phyloP scores from a whole-genome alignment of 495 filamentous ascomycete species.

The Sordaria brevicollis region DNA sequence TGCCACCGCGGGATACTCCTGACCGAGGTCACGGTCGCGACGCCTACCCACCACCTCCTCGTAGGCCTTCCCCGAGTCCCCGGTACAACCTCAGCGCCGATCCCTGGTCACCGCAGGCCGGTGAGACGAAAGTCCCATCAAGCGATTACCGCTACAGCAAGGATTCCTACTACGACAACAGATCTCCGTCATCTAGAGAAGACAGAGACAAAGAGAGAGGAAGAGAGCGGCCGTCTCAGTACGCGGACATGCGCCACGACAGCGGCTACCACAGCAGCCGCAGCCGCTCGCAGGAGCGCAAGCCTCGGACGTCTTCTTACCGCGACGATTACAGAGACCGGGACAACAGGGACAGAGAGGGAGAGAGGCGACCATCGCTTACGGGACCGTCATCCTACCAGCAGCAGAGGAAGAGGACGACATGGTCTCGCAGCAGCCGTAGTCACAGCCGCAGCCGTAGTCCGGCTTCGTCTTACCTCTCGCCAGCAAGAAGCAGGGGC shows the following conservation, averaged over 20 bases:
- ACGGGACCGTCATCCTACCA: background rate
- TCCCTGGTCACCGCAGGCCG: constrained; percentile 18
- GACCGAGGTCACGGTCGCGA: background rate
- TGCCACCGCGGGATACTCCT: background rate
- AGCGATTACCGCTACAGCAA: background rate
- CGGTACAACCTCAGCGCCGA: constrained; percentile 6
- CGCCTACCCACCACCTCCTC: background rate
- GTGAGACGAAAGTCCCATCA: constrained; percentile 6
- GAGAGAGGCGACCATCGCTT: constrained; percentile 6
- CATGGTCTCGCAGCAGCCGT: background rate
- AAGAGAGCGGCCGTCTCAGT: background rate
- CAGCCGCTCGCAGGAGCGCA: constrained; percentile 8
- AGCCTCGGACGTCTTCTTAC: background rate
- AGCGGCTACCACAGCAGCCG: constrained; percentile 24
- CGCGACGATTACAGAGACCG: constrained; percentile 8
- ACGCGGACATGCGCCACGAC: constrained; percentile 14
- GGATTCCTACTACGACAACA: constrained; percentile 2
- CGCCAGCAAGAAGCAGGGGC: background rate
- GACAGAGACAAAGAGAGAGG: constrained; percentile 4
- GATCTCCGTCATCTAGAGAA: constrained; percentile 4
- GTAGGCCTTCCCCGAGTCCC: constrained; percentile 2
- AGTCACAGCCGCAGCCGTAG: background rate
- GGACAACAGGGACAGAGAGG: constrained; percentile 3
- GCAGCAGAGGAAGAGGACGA: constrained; percentile 1
- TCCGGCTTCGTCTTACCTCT: background rate